Base-by-base conservation (phyloP, 108 stramenopile genomes). In the Nitzschia sp. region DNA sequence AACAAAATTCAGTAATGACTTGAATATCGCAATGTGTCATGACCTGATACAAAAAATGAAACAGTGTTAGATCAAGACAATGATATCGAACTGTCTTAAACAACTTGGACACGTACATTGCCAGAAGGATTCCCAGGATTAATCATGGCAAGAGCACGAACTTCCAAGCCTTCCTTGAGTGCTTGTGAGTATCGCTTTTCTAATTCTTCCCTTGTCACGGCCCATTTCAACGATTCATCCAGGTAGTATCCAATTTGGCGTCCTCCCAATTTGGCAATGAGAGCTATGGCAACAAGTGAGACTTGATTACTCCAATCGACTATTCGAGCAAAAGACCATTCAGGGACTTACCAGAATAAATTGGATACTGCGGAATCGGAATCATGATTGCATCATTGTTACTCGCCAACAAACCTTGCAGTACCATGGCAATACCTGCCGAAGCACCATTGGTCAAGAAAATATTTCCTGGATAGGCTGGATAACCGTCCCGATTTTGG, bases 111-210 rank as follows among this genome's bases (percentile, higher is more conserved):
- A n/a, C n/a, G n/a, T n/a, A n/a, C 82, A 67, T 95, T 86, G 3
- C 97, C 96, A 1, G 97, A 96, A n/a, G 97, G 97, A 64, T 98
- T 98, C 27, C 97, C 97, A 0, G 97, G 97, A 74, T 98, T 98
- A 67, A 98, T 98, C 33, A 98, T 74, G 0, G 90, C 95, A 5
- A 98, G 56, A 0, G 93, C 95, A 49, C 72, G 75, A 1, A 90
- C 77, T n/a, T 87, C 78, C 33, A 95, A 83, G 35, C 82, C 79
- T 47, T 82, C 82, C 58, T 72, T 74, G 30, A 69, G 74, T 26
- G 94, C 94, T 29, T 79, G 71, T 35, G 82, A 80, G 32, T 86
- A 72, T 56, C 85, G 74, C 54, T 65, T 58, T 38, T 87, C 76
- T 25, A 96, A 74, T 68, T 91, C 87, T 45, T 81, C 86, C 55